Evolutionary conservation across 305 asterid species (phyloP).

Genomic region (Solanum chacoense): DNA sequence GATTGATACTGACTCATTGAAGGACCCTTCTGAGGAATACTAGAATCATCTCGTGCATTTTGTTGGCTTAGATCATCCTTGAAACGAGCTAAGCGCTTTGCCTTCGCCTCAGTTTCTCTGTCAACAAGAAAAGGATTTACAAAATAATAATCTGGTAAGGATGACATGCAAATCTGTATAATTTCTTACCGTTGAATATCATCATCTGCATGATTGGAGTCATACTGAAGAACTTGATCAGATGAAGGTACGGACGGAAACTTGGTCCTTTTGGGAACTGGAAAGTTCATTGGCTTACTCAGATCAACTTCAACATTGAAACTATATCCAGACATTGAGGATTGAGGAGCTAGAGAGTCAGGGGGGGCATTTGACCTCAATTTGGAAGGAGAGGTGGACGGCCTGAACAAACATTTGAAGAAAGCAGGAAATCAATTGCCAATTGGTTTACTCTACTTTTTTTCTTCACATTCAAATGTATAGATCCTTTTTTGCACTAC

Average conservation of each 20-base stretch:
- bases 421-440: background rate
- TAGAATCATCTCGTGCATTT: constrained; percentile 29
- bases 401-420: constrained; percentile 2
- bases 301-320: constrained; percentile 28
- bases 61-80: constrained; percentile 59
- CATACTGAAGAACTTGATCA: constrained; percentile 32
- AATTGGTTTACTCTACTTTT: background rate
- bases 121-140: constrained; percentile 5
- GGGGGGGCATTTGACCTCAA: constrained; percentile 20
- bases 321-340: constrained; percentile 22
- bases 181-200: constrained; percentile 50
- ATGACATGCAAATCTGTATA: background rate
- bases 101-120: constrained; percentile 87
- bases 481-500: background rate
- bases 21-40: constrained; percentile 33
- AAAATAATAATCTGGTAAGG: constrained; percentile 1
- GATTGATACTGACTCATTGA: constrained; percentile 38
- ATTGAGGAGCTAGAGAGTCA: constrained; percentile 40
- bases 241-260: constrained; percentile 45
- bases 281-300: constrained; percentile 30
- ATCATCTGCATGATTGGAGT: constrained; percentile 33
- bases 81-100: constrained; percentile 89
- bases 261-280: constrained; percentile 60
- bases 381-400: constrained; percentile 29
- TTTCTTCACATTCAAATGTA: background rate